Evolutionary conservation across 164 flowering plant genomes (phyloP), one percentile per base, ranked within the genome.

Genomic region (Liquidambar formosana): DNA sequence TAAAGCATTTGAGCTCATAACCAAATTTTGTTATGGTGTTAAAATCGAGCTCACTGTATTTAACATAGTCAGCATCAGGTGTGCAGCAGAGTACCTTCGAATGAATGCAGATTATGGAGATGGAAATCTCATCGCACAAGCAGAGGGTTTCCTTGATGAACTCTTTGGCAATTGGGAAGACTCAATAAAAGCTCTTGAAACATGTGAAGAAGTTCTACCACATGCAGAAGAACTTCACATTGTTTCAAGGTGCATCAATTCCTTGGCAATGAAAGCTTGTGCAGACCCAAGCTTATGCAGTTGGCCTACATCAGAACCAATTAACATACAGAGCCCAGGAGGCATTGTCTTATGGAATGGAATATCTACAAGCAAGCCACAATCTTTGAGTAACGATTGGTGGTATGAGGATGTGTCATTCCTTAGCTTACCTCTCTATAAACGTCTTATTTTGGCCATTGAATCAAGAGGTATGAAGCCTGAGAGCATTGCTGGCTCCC

Each of bases 11-110:
- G 83, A 79, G 59, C 80, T 86, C 2, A 61, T 83, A 48, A 71
- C 81, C 64, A 86, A 84, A 51, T 86, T 86, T 38, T 86, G 86
- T 68, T 86, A 86, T 61, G 86, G 80, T 44, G 81, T 86, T 8
- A 82, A 79, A 67, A 76, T 78, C 22, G 90, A 86, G 64, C 73
- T 86, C 59, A 84, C 77, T 9, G 67, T 86, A 2, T 44, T 66
- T 38, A 84, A 82, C 53, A 79, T 79, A 8, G 86, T 86, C 11
- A 53, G 75, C 63, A 78, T 84, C n/a, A 72, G 86, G 59, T 82
- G 88, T 74, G 90, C 88, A 15, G 75, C 90, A 6, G 88, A 86
- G 64, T 83, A 77, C 61, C 84, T 86, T 4, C 73, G 57, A 10
- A 84, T 86, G 90, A 83, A 47, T 48, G 86, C 84, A 48, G 77